A percentile compares a stretch with the other conserved stretches of the same genome.
These are phyloP conservation scores for Didymella segeticola DNA, from an alignment of 2,329 filamentous ascomycete genomes.

Conservation along the genomic window DNA sequence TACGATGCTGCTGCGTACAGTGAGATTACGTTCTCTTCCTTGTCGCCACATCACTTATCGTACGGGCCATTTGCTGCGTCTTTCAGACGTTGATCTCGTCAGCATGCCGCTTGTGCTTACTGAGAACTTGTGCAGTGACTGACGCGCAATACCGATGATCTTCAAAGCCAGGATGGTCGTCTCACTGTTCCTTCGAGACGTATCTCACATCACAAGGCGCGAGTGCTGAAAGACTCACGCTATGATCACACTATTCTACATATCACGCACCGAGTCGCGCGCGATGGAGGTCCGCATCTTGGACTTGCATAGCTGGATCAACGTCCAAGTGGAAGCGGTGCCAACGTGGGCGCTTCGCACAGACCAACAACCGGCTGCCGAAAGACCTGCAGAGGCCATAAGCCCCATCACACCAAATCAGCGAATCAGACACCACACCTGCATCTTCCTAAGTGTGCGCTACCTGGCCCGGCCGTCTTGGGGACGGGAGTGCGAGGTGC, in stretches of 20 bases:
- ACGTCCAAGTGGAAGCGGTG: constrained; percentile 30
- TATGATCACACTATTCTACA: constrained; percentile 36
- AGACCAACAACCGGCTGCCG: constrained; percentile 28
- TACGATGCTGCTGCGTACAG: not conserved
- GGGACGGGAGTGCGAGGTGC: constrained; percentile 26
- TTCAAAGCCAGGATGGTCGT: not conserved
- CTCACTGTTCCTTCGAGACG: not conserved
- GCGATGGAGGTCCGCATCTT: constrained; percentile 11
- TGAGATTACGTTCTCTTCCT: not conserved
- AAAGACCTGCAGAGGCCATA: constrained; percentile 25
- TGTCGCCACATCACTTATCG: not conserved
- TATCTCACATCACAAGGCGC: constrained; percentile 4
- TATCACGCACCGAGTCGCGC: constrained; percentile 31
- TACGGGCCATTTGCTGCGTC: not conserved
- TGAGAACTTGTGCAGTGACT: constrained; percentile 7
- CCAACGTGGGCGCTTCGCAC: constrained; percentile 34
- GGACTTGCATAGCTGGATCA: constrained; percentile 18
- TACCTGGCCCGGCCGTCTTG: constrained; percentile 31
- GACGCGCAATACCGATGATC: constrained; percentile 1
- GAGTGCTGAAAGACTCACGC: constrained; percentile 25
- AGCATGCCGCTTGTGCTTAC: constrained; percentile 11
- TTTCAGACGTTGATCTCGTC: not conserved
- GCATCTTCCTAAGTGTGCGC: constrained; percentile 23
- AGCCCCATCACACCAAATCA: constrained; percentile 33
- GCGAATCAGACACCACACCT: constrained; percentile 26